Conservation (phyloP, 1,284 basidiomycete genomes). For the Erythrobasidium hasegawianum region DNA sequence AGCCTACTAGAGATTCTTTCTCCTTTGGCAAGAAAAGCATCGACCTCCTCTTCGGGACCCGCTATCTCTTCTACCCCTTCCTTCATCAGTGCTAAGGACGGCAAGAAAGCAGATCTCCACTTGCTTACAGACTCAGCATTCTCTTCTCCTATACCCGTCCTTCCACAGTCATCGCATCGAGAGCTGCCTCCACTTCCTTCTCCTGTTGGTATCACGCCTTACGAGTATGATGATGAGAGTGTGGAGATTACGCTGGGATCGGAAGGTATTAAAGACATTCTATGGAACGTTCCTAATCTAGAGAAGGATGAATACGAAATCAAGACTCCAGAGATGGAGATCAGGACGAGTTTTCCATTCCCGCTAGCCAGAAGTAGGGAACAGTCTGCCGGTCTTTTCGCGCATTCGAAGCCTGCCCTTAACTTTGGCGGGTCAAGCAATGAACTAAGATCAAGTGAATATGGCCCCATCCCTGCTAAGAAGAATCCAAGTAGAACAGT, state of each 20-base stretch:
- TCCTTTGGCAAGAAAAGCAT: background rate
- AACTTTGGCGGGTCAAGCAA: too few species aligned
- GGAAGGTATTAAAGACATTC: slow-evolving; percentile 11
- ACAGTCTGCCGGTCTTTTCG: too few species aligned
- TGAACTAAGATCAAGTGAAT: too few species aligned
- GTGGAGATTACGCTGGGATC: background rate
- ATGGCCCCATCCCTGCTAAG: background rate
- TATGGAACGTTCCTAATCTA: slow-evolving; percentile 11
- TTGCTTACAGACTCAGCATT: background rate
- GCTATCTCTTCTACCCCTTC: background rate
- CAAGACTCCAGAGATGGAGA: slow-evolving; percentile 19
- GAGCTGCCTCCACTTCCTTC: background rate
- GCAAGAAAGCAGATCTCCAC: background rate
- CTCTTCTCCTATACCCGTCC: background rate
- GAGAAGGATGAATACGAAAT: slow-evolving; percentile 8
- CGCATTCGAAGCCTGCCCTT: too few species aligned
- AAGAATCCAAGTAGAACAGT: background rate
- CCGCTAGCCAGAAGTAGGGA: too few species aligned
- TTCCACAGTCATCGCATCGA: background rate
- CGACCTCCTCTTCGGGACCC: background rate
- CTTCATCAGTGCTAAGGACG: background rate
- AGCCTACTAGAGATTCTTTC: background rate
- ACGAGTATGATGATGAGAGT: background rate
- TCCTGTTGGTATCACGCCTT: background rate
- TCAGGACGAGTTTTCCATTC: slow-evolving; percentile 8